Base-by-base conservation (phyloP, 2,329 filamentous ascomycete genomes). In the Claviceps maximensis region DNA sequence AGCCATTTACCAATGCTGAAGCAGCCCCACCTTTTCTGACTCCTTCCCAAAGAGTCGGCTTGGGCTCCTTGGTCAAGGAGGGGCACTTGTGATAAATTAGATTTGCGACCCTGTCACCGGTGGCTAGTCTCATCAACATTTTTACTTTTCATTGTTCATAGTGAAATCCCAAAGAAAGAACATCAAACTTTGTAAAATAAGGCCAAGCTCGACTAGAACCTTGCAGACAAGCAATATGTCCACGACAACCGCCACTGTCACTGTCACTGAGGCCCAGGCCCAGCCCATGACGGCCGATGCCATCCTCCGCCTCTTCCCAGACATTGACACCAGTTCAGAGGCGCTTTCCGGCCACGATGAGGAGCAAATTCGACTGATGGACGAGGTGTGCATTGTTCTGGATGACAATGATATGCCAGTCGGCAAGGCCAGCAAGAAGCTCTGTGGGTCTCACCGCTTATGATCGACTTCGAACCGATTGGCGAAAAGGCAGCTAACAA, bases 291-390 rank as follows among this genome's bases (percentile, higher is more conserved):
- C 88, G 51, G 89, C 89, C 19, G 82, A 93, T 62, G 88, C 86
- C 63, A 89, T 98, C 62, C 77, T 91, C 55, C 83, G 82, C 57
- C 80, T 97, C 49, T 97, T 97, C 70, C 89, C 89, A 51, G 89
- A 96, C 67, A 80, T 83, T 69, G 76, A 86, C 70, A 82, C 82
- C 56, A 80, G 76, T 64, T 83, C 84, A 58, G 77, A 80, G 51
- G 88, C 89, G 54, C 78, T 97, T 46, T 85, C 85, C 53, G 93
- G 91, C 50, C 94, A 97, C 74, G 90, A 97, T 74, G 91, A 87
- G 68, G 91, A 97, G 75, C 93, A 98, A 74, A 95, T 96, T 63
- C 84, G 91, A 50, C 74, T 98, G 63, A 98, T 98, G 93, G 91
- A 98, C 64, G 93, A 97, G 74, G 86, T 96, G 49, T 98, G 93